A percentile compares a stretch with the other conserved stretches of the same genome.
These are phyloP conservation scores for Kwoniella heveanensis DNA, from an alignment of 768 basidiomycete genomes.

Conservation along the genomic window DNA sequence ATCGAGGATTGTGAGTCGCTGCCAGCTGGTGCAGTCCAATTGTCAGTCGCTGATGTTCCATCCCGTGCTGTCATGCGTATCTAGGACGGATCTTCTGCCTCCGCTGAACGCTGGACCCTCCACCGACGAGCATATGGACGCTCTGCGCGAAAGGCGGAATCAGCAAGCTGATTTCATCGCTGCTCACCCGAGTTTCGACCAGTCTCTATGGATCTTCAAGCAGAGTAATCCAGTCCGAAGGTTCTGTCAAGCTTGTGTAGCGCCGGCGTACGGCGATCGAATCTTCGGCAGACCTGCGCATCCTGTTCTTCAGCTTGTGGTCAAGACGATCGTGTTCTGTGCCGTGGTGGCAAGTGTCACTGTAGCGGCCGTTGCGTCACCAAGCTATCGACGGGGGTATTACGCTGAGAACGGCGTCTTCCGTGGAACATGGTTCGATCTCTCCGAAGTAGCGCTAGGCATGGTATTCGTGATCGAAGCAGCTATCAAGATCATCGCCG, in stretches of 20 bases:
- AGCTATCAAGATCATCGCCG: conserved; percentile 84
- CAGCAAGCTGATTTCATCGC: conserved; percentile 84
- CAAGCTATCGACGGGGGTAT: conserved; percentile 75
- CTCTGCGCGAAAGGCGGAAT: conserved; percentile 69
- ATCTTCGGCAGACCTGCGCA: conserved; percentile 77
- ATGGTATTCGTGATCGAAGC: conserved; percentile 75
- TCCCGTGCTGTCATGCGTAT: too few relatives aligned
- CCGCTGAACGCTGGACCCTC: conserved; percentile 35
- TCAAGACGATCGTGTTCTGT: conserved; percentile 72
- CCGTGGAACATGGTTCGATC: conserved; percentile 83
- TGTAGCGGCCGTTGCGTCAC: conserved; percentile 81
- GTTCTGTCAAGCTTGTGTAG: conserved; percentile 78
- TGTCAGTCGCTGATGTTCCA: background rate
- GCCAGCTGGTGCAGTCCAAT: background rate
- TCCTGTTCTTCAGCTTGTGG: conserved; percentile 67
- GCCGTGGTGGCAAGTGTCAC: conserved; percentile 78
- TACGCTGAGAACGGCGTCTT: conserved; percentile 64
- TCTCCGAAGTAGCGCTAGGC: conserved; percentile 74
- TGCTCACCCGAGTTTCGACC: conserved; percentile 85
- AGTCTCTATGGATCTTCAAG: conserved; percentile 82
- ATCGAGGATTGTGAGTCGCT: conserved; percentile 43
- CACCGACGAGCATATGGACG: conserved; percentile 59
- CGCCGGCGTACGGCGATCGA: conserved; percentile 79
- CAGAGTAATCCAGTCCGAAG: conserved; percentile 74
- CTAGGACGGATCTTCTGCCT: conserved; percentile 44